Percentiles rank a stretch among this genome's conserved stretches.
These are phyloP conservation scores for Hanseniaspora osmophila DNA, from an alignment of 805 yeast genomes.

Conservation along the genomic window DNA sequence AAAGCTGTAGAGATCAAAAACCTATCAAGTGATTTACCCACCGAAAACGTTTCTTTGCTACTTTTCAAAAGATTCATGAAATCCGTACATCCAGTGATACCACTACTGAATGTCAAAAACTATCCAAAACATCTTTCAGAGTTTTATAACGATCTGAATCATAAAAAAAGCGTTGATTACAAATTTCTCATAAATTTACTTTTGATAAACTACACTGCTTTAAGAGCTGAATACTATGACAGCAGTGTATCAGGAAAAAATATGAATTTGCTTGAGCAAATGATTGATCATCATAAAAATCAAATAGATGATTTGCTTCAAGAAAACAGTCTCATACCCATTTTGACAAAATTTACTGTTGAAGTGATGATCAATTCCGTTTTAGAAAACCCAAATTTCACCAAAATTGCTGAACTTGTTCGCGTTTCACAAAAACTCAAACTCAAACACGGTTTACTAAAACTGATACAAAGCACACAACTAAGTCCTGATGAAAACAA, in stretches of 20 bases:
- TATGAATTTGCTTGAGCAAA: slow-evolving; percentile 32
- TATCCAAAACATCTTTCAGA: slow-evolving; percentile 38
- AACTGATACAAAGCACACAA: too few relatives aligned
- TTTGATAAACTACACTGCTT: slow-evolving; percentile 43
- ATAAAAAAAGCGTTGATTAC: slow-evolving; percentile 19
- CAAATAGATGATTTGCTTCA: not conserved
- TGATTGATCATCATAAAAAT: not conserved
- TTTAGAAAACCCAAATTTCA: slow-evolving; percentile 41
- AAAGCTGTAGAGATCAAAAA: slow-evolving; percentile 11
- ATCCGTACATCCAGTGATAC: slow-evolving; percentile 43
- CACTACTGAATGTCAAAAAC: slow-evolving; percentile 33
- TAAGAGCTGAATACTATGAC: slow-evolving; percentile 47
- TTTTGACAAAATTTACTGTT: slow-evolving; percentile 29
- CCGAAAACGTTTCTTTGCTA: slow-evolving; percentile 31
- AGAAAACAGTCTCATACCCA: slow-evolving; percentile 6
- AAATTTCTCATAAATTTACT: slow-evolving; percentile 36
- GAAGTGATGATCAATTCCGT: slow-evolving; percentile 38
- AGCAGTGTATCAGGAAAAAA: slow-evolving; percentile 28
- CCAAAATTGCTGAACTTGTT: slow-evolving; percentile 41
- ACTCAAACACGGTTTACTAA: too few relatives aligned
- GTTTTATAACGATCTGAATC: slow-evolving; percentile 5
- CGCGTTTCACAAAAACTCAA: slow-evolving; percentile 38
- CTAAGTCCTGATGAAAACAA: not conserved
- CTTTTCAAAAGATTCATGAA: slow-evolving; percentile 34
- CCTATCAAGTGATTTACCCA: slow-evolving; percentile 32